These are phyloP conservation scores for Hypoxylon sp. DNA, from an alignment of 2,329 filamentous ascomycete genomes.

Conservation along the genomic window DNA sequence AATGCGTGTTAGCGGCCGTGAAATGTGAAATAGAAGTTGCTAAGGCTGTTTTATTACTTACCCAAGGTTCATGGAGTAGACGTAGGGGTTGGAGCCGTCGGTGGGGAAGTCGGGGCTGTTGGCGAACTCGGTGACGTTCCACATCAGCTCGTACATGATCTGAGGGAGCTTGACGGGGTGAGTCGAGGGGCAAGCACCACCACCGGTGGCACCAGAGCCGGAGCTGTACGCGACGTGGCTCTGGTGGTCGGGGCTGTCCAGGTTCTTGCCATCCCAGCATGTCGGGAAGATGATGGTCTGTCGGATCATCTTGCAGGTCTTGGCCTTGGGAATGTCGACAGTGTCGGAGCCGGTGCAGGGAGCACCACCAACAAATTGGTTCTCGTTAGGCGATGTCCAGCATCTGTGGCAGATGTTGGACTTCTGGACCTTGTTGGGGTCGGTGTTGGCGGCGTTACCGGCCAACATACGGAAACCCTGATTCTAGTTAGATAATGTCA, in stretches of 20 bases:
- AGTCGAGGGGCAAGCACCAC: conserved; percentile 62
- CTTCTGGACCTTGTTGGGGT: conserved; percentile 57
- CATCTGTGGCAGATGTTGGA: conserved; percentile 64
- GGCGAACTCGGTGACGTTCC: conserved; percentile 60
- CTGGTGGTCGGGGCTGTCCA: conserved; percentile 64
- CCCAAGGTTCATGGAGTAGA: conserved; percentile 63
- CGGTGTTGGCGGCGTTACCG: conserved; percentile 60
- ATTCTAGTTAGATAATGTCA: conserved; percentile 3
- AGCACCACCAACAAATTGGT: conserved; percentile 63
- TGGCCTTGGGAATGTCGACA: conserved; percentile 63
- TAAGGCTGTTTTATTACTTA: conserved; percentile 42
- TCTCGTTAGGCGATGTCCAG: conserved; percentile 63
- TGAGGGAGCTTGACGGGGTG: conserved; percentile 64
- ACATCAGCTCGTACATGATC: conserved; percentile 66
- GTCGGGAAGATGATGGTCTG: conserved; percentile 67
- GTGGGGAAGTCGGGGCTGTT: conserved; percentile 61
- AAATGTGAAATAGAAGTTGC: too few species aligned
- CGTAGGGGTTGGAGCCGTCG: conserved; percentile 60
- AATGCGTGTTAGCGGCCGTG: neutral
- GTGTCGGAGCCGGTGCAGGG: conserved; percentile 66
- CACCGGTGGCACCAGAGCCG: conserved; percentile 61
- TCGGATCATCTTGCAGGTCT: conserved; percentile 67
- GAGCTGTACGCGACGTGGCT: conserved; percentile 63
- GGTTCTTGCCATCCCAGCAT: conserved; percentile 66
- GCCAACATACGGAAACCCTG: conserved; percentile 65